Base-by-base conservation (phyloP, 352 stramenopile genomes). In the Vaucheria bursata region DNA sequence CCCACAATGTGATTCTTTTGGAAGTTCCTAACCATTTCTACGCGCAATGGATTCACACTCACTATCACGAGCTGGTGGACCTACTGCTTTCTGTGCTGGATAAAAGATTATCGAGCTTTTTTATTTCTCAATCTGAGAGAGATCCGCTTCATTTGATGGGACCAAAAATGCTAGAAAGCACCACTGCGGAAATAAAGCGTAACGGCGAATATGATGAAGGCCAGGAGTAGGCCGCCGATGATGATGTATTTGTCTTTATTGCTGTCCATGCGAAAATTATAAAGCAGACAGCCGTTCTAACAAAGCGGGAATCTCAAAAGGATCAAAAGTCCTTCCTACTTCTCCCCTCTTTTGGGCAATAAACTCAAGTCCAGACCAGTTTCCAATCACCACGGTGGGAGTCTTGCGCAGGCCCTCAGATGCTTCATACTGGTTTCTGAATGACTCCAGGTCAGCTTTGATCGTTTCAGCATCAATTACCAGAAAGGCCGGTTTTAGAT, bases 21-120 rank as follows among this genome's bases (percentile, higher is more conserved):
- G 45, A 59, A 59, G 25, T 25, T 25, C 18, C 12, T 25, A 59
- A 18, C 45, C 45, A 59, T 59, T 59, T 59, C 45, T 59, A 18
- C 45, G 45, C 45, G 18, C 45, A 59, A 59, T 59, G 45, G 45
- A 59, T 59, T 59, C 45, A 59, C 45, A 59, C 12, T 59, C 45
- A 59, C 45, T 59, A 59, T 59, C 45, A 59, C 18, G 45, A 59
- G 45, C 25, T 59, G 45, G 45, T 59, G 45, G 45, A 59, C 25
- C 12, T 59, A 18, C 25, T 59, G 45, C 25, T 59, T 18, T 59
- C 45, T 18, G 45, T 59, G 45, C 45, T 18, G 18, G 45, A 59
- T 25, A 18, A 25, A 18, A 18, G 25, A 25, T 18, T 25, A 18
- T 18, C 12, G 18, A 25, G 12, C 12, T 25, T 59, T 18, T 59